phyloP scores from a whole-genome alignment of 257 asterid genomes.

The Handroanthus guayacan region DNA sequence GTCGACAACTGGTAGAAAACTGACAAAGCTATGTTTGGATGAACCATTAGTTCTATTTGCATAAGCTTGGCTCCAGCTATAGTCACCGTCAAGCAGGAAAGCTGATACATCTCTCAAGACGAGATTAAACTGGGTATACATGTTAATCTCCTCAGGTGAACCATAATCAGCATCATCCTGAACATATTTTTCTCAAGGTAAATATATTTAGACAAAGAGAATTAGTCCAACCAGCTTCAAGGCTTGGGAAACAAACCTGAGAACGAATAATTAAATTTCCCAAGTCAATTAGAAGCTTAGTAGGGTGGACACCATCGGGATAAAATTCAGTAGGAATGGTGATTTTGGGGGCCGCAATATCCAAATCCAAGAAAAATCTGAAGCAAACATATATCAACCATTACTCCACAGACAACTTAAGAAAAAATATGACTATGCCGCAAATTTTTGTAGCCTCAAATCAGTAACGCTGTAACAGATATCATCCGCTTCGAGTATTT shows the following conservation, averaged over 20 bases:
- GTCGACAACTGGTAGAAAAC: conserved; percentile 85
- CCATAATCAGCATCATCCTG: conserved; percentile 77
- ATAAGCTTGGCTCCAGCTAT: conserved; percentile 70
- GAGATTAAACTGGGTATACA: conserved; percentile 91
- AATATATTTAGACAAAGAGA: conserved; percentile 30
- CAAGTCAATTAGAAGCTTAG: conserved; percentile 95
- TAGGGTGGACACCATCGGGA: conserved; percentile 80
- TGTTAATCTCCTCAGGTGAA: conserved; percentile 76
- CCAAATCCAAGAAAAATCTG: conserved; percentile 94
- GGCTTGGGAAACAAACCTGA: conserved; percentile 60
- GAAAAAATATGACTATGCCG: conserved; percentile 18
- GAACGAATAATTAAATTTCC: conserved; percentile 89
- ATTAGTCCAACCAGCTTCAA: conserved; percentile 20
- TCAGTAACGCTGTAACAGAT: neutral
- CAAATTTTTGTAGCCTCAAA: neutral
- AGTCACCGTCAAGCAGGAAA: conserved; percentile 94
- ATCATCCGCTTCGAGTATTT: conserved; percentile 8
- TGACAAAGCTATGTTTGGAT: conserved; percentile 50
- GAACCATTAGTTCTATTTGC: conserved; percentile 44
- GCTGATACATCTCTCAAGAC: conserved; percentile 94
- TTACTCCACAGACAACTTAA: conserved; percentile 30
- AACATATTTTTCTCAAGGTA: conserved; percentile 39
- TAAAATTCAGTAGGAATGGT: conserved; percentile 86
- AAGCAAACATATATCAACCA: conserved; percentile 37
- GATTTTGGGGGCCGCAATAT: conserved; percentile 98